Base-by-base conservation (phyloP, 441 rosid species). In the Croton setiger region DNA sequence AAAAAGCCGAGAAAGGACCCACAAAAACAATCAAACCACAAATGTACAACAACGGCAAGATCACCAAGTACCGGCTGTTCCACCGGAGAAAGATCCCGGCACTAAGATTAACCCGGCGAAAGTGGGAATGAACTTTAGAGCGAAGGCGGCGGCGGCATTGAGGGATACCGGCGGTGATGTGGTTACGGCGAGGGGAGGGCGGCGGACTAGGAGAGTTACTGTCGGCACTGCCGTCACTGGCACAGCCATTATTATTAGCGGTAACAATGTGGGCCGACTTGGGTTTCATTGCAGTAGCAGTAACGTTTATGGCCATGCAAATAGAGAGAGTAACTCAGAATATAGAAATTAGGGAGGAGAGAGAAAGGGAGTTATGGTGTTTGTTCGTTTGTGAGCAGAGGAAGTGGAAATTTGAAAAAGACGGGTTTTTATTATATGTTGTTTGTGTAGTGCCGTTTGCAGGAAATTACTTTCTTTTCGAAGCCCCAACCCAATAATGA, bases 181-280 rank as follows among this genome's bases (percentile, higher is more conserved):
- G 63, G 52, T 71, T 82, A 47, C 81, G 92, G 57, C 68, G 85
- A 18, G 96, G 94, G 0, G 94, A 86, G 1, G 82, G 83, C 36
- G 96, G 94, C 1, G 94, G 88, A 59, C 92, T 86, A 3, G 93
- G 89, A n/a, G 96, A 89, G 80, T 82, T 86, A 62, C 86, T 80
- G 69, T 84, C 74, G 51, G 80, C 63, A 36, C 74, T 70, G 15
- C 76, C 70, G 49, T 66, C 81, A 53, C 81, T 64, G 31, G 64
- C 55, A 73, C 79, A 83, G 71, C 72, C 82, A 59, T 72, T 77
- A 69, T 75, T 77, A 69, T 74, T 77, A 57, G 72, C 71, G 70
- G 18, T 59, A 66, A 36, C 70, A 70, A 65, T 81, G 70, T 75
- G 68, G 66, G 78, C 67, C 73, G 78, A 63, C 73, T 81, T 90